A percentile compares a stretch with the other conserved stretches of the same genome.
phyloP scores from a whole-genome alignment of 371 early-diverging fungal genomes.

The Mucor plumbeus region DNA sequence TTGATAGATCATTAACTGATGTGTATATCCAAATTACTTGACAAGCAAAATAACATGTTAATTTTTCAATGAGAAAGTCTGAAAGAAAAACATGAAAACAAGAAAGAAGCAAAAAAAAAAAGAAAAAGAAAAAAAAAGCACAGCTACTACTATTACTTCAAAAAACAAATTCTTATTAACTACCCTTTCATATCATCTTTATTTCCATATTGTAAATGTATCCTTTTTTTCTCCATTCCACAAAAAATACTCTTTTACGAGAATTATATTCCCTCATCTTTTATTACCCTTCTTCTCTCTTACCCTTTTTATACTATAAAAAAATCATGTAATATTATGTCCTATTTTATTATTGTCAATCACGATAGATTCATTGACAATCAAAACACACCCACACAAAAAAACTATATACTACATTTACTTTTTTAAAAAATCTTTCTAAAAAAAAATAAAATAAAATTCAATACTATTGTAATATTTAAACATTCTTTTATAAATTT shows the following conservation, averaged over 20 bases:
- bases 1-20: slow-evolving; percentile 6
- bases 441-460: slow-evolving; percentile 8
- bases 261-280: neutral
- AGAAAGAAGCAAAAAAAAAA: neutral
- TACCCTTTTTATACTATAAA: slow-evolving; percentile 11
- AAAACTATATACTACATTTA: slow-evolving; percentile 4
- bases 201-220: slow-evolving; percentile 18
- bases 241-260: neutral
- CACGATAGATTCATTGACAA: slow-evolving; percentile 17
- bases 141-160: neutral
- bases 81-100: neutral
- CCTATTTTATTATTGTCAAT: slow-evolving; percentile 10
- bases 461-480: neutral
- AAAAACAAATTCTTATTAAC: neutral
- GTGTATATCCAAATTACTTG: slow-evolving; percentile 3
- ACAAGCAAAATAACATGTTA: neutral
- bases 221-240: neutral
- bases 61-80: neutral
- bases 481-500: neutral
- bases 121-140: slow-evolving; percentile 1
- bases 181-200: slow-evolving; percentile 3
- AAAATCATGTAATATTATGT: slow-evolving; percentile 9
- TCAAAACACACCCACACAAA: neutral
- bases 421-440: neutral
- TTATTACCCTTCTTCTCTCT: slow-evolving; percentile 7